phyloP scores from a whole-genome alignment of 306 rosid species.

The Trifolium repens region DNA sequence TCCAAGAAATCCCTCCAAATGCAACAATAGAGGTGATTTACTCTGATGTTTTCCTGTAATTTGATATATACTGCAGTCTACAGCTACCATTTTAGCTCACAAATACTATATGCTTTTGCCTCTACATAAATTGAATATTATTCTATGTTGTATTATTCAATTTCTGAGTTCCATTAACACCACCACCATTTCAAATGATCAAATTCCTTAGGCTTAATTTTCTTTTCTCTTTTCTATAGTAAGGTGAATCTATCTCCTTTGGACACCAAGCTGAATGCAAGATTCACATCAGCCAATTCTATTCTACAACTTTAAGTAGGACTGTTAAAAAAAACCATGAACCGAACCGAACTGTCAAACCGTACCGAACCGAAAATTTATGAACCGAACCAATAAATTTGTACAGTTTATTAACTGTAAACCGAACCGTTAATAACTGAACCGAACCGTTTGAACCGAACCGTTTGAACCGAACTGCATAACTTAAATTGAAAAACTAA shows the following conservation, averaged over 20 bases:
- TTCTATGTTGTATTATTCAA: background rate
- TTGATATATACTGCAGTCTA: background rate
- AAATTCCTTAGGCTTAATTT: background rate
- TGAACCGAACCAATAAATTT: too few species aligned
- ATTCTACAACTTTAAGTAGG: too few species aligned
- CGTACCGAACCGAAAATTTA: too few species aligned
- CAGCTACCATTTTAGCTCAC: conserved; percentile 14
- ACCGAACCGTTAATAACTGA: too few species aligned
- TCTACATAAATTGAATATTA: background rate
- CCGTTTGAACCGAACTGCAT: too few species aligned
- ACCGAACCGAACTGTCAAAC: too few species aligned
- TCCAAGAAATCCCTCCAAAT: conserved; percentile 96
- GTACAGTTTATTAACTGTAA: too few species aligned
- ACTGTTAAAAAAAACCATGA: too few species aligned
- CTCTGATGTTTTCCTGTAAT: conserved; percentile 19
- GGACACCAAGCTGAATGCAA: background rate
- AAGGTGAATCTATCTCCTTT: background rate
- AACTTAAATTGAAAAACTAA: too few species aligned
- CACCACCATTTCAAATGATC: background rate
- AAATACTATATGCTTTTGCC: background rate
- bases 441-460: too few species aligned
- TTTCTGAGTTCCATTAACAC: background rate
- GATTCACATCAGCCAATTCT: background rate
- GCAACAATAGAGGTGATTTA: conserved; percentile 84
- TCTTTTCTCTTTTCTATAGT: background rate